These are phyloP conservation scores for Pythium utonaiense DNA, from an alignment of 352 stramenopile genomes.

Conservation along the genomic window DNA sequence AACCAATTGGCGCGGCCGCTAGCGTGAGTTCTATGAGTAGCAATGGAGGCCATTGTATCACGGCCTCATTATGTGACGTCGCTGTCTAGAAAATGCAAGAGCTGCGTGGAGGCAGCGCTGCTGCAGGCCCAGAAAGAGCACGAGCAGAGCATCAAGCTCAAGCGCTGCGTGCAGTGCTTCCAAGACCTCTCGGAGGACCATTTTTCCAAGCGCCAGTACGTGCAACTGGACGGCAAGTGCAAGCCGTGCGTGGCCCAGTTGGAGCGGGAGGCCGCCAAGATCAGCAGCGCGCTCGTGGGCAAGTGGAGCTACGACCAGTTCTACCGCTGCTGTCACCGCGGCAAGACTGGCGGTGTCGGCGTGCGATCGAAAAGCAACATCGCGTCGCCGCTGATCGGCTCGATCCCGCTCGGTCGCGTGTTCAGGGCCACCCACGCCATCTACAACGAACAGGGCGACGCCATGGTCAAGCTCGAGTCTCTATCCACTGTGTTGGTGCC, in stretches of 20 bases:
- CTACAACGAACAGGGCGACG: conserved; percentile 71
- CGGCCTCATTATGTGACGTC: neutral
- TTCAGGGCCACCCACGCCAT: conserved; percentile 53
- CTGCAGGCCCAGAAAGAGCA: conserved; percentile 19
- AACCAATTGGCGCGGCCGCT: conserved; percentile 44
- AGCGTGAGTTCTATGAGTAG: conserved; percentile 33
- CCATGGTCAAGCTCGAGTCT: conserved; percentile 65
- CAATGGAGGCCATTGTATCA: neutral
- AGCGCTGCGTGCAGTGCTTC: conserved; percentile 77
- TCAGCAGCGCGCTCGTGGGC: conserved; percentile 24
- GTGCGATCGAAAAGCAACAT: conserved; percentile 70
- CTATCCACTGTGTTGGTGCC: conserved; percentile 29
- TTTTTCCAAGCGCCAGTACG: conserved; percentile 74
- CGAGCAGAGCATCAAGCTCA: conserved; percentile 31
- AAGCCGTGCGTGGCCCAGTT: conserved; percentile 47
- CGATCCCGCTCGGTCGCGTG: conserved; percentile 58
- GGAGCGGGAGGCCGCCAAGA: conserved; percentile 27
- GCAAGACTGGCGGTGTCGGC: conserved; percentile 58
- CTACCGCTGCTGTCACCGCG: conserved; percentile 68
- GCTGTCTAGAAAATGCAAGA: conserved; percentile 51
- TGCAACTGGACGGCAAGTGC: conserved; percentile 65
- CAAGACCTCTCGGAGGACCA: conserved; percentile 47
- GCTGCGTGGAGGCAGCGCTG: conserved; percentile 37
- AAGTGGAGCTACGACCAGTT: conserved; percentile 64
- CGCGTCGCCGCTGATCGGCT: conserved; percentile 56